A percentile compares a stretch with the other conserved stretches of the same genome.
phyloP scores from a whole-genome alignment of 768 basidiomycete genomes.

The Kwoniella sp. region DNA sequence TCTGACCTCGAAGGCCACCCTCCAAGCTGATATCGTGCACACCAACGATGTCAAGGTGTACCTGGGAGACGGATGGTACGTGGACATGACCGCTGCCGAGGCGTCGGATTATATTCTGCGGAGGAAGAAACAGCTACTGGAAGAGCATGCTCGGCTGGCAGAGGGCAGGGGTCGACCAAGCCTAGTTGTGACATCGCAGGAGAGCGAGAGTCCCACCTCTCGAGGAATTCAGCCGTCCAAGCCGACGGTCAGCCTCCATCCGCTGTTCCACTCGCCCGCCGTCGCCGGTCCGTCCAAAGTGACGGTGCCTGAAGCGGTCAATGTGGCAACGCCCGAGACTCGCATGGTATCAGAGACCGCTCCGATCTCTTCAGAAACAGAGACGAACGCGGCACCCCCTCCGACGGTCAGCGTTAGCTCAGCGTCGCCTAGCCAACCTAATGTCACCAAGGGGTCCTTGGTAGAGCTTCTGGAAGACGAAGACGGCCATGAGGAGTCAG shows the following conservation, averaged over 20 bases:
- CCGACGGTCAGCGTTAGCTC: no score
- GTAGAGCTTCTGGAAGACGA: conserved; percentile 7
- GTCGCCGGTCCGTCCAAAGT: no score
- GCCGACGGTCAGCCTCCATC: conserved; percentile 9
- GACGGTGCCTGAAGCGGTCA: no score
- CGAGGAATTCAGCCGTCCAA: no score
- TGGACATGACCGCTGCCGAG: conserved; percentile 38
- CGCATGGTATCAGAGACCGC: no score
- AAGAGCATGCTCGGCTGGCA: conserved; percentile 8
- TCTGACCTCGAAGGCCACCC: conserved; percentile 27
- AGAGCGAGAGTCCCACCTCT: no score
- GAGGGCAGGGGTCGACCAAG: no score
- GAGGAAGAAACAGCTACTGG: conserved; percentile 20
- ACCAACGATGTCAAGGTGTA: conserved; percentile 31
- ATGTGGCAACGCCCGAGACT: no score
- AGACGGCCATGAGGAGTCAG: background rate
- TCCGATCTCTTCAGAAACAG: no score
- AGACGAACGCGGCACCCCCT: no score
- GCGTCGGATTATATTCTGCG: conserved; percentile 25
- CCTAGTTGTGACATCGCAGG: no score
- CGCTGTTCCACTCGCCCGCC: conserved; percentile 7
- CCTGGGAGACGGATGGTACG: conserved; percentile 31
- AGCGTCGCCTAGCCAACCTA: no score
- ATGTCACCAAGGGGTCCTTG: background rate
- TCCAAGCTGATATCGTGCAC: conserved; percentile 16